These are phyloP conservation scores for Suillus decipiens DNA, from an alignment of 768 basidiomycete species.

Conservation along the genomic window DNA sequence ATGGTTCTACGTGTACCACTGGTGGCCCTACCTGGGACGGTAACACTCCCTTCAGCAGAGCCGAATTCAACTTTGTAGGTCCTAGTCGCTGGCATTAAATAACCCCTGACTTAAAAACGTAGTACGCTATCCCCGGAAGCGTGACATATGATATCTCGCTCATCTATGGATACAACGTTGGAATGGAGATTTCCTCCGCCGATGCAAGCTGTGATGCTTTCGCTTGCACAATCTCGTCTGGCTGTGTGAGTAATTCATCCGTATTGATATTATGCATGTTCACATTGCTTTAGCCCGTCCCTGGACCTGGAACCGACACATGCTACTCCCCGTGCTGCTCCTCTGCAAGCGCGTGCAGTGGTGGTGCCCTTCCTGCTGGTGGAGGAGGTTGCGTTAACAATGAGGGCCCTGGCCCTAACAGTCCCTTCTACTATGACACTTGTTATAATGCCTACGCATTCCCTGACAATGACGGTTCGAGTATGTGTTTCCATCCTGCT, in stretches of 20 bases:
- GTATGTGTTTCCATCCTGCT: slow-evolving; percentile 17
- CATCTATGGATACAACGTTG: slow-evolving; percentile 36
- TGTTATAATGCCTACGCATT: slow-evolving; percentile 35
- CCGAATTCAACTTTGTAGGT: slow-evolving; percentile 35
- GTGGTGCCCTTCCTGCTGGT: slow-evolving; percentile 28
- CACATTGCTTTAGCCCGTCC: slow-evolving; percentile 24
- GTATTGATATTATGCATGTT: slow-evolving; percentile 7
- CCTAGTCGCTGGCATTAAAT: neutral
- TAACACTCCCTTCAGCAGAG: slow-evolving; percentile 33
- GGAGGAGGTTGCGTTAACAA: slow-evolving; percentile 31
- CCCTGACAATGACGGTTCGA: slow-evolving; percentile 33
- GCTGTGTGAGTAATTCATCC: slow-evolving; percentile 26
- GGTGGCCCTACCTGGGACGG: slow-evolving; percentile 34
- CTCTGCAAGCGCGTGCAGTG: slow-evolving; percentile 26
- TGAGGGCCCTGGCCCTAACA: slow-evolving; percentile 33
- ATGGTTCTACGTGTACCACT: slow-evolving; percentile 27
- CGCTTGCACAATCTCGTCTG: slow-evolving; percentile 33
- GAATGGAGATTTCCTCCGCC: slow-evolving; percentile 34
- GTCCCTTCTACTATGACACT: slow-evolving; percentile 28
- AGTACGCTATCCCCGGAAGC: slow-evolving; percentile 27
- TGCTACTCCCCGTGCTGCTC: slow-evolving; percentile 35
- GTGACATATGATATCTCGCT: slow-evolving; percentile 37
- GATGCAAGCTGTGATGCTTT: slow-evolving; percentile 28
- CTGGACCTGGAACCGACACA: slow-evolving; percentile 23
- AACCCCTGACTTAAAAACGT: neutral